Conservation (phyloP, 208 protist species). For the Acanthamoeba healyi region DNA sequence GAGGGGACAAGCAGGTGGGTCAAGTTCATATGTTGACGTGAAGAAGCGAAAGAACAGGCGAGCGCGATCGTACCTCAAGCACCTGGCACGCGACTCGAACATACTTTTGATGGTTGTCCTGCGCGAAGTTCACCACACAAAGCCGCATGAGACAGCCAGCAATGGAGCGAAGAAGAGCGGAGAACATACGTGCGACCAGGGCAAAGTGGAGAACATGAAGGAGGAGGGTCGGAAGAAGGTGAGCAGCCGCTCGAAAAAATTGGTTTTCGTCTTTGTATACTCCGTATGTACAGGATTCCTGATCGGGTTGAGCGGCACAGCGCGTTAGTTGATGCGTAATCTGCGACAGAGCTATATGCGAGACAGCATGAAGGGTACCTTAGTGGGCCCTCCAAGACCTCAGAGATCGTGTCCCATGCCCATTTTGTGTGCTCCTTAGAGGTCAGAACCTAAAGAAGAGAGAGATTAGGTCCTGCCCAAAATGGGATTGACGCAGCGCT, state of each 20-base stretch:
- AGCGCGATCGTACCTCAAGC: slow-evolving; percentile 48
- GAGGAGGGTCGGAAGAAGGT: slow-evolving; percentile 79
- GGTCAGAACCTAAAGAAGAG: background rate
- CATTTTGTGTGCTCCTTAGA: slow-evolving; percentile 81
- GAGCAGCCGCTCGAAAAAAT: slow-evolving; percentile 83
- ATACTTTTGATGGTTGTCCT: slow-evolving; percentile 75
- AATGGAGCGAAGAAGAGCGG: no score
- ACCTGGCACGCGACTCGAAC: slow-evolving; percentile 74
- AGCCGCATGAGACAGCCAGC: no score
- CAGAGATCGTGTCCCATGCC: slow-evolving; percentile 83
- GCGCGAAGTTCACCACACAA: no score
- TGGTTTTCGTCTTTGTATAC: slow-evolving; percentile 78
- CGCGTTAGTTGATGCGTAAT: background rate
- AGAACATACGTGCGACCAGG: slow-evolving; percentile 80
- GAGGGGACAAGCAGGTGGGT: background rate
- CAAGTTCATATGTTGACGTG: background rate
- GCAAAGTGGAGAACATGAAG: slow-evolving; percentile 77
- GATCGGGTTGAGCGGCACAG: background rate
- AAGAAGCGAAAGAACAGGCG: no score
- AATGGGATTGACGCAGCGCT: background rate
- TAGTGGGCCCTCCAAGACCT: slow-evolving; percentile 82
- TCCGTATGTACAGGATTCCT: slow-evolving; percentile 77
- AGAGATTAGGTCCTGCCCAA: background rate
- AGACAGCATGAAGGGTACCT: slow-evolving; percentile 11
- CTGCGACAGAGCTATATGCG: no score